phyloP scores from a whole-genome alignment of 768 basidiomycete species.

The Dioszegia crocea region DNA sequence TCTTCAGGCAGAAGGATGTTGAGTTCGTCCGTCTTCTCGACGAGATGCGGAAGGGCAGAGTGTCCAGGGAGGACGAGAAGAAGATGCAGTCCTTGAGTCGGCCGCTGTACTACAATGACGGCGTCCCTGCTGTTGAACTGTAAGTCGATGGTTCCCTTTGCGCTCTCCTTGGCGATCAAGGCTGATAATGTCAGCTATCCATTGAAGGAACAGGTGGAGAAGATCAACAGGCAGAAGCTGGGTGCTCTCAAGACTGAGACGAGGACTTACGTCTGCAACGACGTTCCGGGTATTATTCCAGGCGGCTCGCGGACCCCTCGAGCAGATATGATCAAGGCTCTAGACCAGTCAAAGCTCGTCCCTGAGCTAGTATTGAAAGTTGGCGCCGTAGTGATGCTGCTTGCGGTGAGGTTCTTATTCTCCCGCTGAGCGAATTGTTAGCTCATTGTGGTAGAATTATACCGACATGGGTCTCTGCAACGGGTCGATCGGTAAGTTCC shows the following conservation, averaged over 20 bases:
- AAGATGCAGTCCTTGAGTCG: constrained; percentile 23
- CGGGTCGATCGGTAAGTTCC: constrained; percentile 65
- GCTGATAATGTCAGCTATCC: constrained; percentile 28
- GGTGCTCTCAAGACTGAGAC: constrained; percentile 7
- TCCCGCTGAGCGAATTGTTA: not conserved
- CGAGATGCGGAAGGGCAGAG: constrained; percentile 43
- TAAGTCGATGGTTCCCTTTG: constrained; percentile 12
- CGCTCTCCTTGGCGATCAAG: not conserved
- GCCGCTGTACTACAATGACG: constrained; percentile 23
- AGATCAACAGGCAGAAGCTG: constrained; percentile 24
- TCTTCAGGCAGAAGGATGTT: constrained; percentile 46
- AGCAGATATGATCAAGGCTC: constrained; percentile 16
- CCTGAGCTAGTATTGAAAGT: constrained; percentile 27
- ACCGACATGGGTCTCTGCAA: constrained; percentile 65
- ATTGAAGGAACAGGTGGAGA: constrained; percentile 23
- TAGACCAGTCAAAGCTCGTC: constrained; percentile 28
- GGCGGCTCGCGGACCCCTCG: constrained; percentile 12
- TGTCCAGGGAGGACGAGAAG: constrained; percentile 21
- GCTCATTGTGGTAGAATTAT: constrained; percentile 55
- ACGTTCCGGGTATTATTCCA: constrained; percentile 25
- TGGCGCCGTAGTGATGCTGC: constrained; percentile 40
- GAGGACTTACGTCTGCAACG: constrained; percentile 15
- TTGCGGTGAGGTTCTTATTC: constrained; percentile 38
- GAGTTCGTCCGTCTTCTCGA: constrained; percentile 45
- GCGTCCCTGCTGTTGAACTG: constrained; percentile 38